Percentiles rank a stretch among this genome's conserved stretches.
Conservation (phyloP, 2,329 filamentous ascomycete species). For the Pseudogymnoascus sp. region DNA sequence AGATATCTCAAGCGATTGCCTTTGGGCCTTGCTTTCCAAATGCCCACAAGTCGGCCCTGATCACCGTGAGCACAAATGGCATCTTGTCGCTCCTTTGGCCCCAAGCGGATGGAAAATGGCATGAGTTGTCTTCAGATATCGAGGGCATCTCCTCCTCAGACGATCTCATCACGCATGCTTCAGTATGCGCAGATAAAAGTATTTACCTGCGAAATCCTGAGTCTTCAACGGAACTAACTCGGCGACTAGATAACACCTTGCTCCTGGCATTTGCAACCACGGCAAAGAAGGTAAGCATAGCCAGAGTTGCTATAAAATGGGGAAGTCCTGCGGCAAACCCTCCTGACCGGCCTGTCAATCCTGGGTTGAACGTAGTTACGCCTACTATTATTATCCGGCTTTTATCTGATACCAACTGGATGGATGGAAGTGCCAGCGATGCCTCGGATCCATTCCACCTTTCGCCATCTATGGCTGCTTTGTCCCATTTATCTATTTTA, state of each 20-base stretch:
- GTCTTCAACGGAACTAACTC: constrained; percentile 10
- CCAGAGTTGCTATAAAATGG: constrained; percentile 70
- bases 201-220: constrained; percentile 19
- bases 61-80: constrained; percentile 69
- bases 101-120: constrained; percentile 62
- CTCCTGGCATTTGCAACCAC: constrained; percentile 60
- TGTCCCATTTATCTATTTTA: constrained; percentile 69
- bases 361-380: constrained; percentile 38
- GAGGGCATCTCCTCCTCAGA: constrained; percentile 64
- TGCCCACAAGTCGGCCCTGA: constrained; percentile 60
- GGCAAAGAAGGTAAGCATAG: constrained; percentile 63
- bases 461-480: constrained; percentile 45
- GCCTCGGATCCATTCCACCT: constrained; percentile 33
- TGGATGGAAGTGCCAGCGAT: constrained; percentile 18
- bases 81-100: constrained; percentile 68
- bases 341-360: constrained; percentile 42
- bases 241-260: constrained; percentile 34
- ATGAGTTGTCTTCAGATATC: constrained; percentile 64
- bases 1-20: constrained; percentile 55
- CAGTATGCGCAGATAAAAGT: constrained; percentile 68
- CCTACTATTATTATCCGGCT: constrained; percentile 47
- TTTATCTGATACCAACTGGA: constrained; percentile 49
- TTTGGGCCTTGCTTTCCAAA: constrained; percentile 67
- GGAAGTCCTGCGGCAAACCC: constrained; percentile 43
- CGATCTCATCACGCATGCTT: constrained; percentile 71